These are phyloP conservation scores for Sporisorium iseilematis-ciliati DNA, from an alignment of 1,284 basidiomycete genomes.

Conservation along the genomic window DNA sequence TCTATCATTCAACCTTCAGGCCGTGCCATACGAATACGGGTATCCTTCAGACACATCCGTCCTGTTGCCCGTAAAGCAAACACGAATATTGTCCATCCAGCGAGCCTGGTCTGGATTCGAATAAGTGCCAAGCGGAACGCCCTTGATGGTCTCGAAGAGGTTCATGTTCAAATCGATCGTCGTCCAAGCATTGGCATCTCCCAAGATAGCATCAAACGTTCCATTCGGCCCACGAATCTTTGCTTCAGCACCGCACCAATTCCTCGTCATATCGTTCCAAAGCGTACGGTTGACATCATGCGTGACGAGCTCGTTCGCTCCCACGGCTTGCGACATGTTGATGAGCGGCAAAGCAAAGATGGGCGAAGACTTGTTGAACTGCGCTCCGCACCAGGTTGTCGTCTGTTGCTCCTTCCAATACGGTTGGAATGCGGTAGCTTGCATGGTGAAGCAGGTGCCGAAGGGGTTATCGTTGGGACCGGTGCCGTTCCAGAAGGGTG, in stretches of 20 bases:
- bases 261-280: slow-evolving; percentile 36
- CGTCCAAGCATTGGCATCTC: slow-evolving; percentile 40
- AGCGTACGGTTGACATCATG: slow-evolving; percentile 13
- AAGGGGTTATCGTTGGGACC: slow-evolving; percentile 48
- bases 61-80: slow-evolving; percentile 37
- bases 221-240: slow-evolving; percentile 33
- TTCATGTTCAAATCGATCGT: slow-evolving; percentile 39
- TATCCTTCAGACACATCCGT: slow-evolving; percentile 29
- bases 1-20: slow-evolving; percentile 4
- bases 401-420: slow-evolving; percentile 44
- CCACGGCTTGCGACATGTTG: slow-evolving; percentile 42
- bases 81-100: slow-evolving; percentile 29
- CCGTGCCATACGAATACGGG: slow-evolving; percentile 19
- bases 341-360: slow-evolving; percentile 44
- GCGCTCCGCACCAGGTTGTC: slow-evolving; percentile 48
- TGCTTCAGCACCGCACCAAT: slow-evolving; percentile 51
- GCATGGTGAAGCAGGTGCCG: slow-evolving; percentile 45
- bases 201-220: slow-evolving; percentile 29
- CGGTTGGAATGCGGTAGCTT: slow-evolving; percentile 48
- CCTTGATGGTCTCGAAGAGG: slow-evolving; percentile 38
- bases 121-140: slow-evolving; percentile 27
- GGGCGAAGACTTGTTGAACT: slow-evolving; percentile 42
- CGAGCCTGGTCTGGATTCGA: slow-evolving; percentile 21
- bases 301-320: slow-evolving; percentile 6
- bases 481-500: slow-evolving; percentile 49